A percentile compares a stretch with the other conserved stretches of the same genome.
These are phyloP conservation scores for Boletellus ananiceps DNA, from an alignment of 768 basidiomycete genomes.

Conservation along the genomic window DNA sequence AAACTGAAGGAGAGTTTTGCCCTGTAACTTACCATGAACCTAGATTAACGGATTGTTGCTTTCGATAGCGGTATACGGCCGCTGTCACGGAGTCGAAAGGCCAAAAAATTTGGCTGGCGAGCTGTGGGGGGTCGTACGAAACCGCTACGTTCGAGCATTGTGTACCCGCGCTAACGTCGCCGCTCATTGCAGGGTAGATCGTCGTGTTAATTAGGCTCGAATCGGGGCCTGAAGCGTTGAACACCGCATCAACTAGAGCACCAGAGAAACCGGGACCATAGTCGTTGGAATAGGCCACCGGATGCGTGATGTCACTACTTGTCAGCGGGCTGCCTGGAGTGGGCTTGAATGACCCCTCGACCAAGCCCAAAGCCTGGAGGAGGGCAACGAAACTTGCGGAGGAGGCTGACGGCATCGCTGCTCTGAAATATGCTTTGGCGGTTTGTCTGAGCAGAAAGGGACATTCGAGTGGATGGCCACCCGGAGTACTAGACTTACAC, in stretches of 20 bases:
- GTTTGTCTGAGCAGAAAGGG: not conserved
- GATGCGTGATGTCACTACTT: not conserved
- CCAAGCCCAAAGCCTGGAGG: conserved; percentile 10
- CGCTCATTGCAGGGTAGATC: not conserved
- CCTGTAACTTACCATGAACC: conserved; percentile 15
- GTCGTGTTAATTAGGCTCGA: not conserved
- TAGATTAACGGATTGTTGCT: conserved; percentile 19
- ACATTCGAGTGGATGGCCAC: too few species aligned
- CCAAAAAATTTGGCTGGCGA: conserved; percentile 8
- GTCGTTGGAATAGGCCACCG: not conserved
- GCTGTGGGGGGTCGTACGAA: conserved; percentile 9
- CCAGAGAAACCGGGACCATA: not conserved
- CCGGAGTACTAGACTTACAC: not conserved
- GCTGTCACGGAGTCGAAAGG: conserved; percentile 15
- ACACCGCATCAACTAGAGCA: not conserved
- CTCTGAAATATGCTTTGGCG: not conserved
- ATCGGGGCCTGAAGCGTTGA: not conserved
- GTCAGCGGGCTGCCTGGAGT: not conserved
- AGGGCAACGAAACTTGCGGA: conserved; percentile 1
- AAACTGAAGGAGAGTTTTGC: too few species aligned
- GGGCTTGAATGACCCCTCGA: conserved; percentile 12
- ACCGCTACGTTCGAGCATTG: conserved; percentile 2
- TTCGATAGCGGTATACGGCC: conserved; percentile 19
- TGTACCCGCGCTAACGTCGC: not conserved
- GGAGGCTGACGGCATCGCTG: conserved; percentile 6